Percentiles rank a stretch among this genome's conserved stretches.
phyloP scores from a whole-genome alignment of 1,139 yeast species.

The Hyphopichia fennica region DNA sequence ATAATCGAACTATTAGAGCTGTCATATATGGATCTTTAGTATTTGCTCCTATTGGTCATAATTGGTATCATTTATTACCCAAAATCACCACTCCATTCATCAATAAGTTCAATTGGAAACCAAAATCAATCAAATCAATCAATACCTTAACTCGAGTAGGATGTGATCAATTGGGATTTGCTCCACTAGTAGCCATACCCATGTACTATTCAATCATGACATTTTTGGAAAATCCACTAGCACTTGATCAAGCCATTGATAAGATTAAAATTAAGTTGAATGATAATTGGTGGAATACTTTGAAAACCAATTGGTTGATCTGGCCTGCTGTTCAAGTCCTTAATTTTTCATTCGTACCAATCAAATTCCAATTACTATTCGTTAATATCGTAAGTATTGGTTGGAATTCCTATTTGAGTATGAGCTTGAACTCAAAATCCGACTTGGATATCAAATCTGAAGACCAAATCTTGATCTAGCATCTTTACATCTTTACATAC shows the following conservation, averaged over 20 bases:
- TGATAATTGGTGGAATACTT: conserved; percentile 58
- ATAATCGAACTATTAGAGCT: conserved; percentile 33
- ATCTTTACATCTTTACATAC: not conserved
- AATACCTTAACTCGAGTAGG: conserved; percentile 50
- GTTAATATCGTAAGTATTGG: conserved; percentile 74
- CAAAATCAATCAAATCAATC: not conserved
- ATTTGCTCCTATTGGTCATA: conserved; percentile 45
- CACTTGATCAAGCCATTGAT: conserved; percentile 16
- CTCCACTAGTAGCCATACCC: conserved; percentile 71
- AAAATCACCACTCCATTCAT: conserved; percentile 15
- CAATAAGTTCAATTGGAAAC: not conserved
- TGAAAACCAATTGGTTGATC: conserved; percentile 72
- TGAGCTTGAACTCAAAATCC: conserved; percentile 16
- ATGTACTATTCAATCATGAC: conserved; percentile 70
- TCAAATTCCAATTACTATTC: conserved; percentile 61
- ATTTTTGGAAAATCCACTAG: conserved; percentile 47
- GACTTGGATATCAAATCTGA: conserved; percentile 1
- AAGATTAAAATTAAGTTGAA: conserved; percentile 32
- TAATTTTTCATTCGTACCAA: conserved; percentile 73
- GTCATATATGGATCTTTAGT: conserved; percentile 35
- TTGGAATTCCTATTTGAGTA: conserved; percentile 83
- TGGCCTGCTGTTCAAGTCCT: conserved; percentile 83
- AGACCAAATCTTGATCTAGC: conserved; percentile 9
- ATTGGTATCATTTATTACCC: conserved; percentile 38
- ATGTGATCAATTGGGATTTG: conserved; percentile 72